Base-by-base conservation (phyloP, 225 moss, liverwort and hornwort species). In the Physcomitrellopsis africana region DNA sequence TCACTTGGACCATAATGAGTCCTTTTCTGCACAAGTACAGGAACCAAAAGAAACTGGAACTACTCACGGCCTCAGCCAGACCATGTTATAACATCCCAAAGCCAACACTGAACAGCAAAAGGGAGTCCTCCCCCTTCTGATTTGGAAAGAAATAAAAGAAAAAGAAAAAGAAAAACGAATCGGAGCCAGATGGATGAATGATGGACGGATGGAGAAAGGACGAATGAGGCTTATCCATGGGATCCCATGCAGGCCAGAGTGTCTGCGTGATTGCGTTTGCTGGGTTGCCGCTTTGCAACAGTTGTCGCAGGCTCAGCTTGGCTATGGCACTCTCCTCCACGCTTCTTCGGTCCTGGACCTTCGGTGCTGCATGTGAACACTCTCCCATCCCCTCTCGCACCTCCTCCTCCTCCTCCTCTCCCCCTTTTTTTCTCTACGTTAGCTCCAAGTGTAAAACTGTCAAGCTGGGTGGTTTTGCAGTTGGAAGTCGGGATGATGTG, bases 271-370 rank as follows among this genome's bases (percentile, higher is more conserved):
- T 37, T 37, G 32, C 3, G 32, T 37, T 24, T 37, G 32, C 32
- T 12, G 61, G 0, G 43, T 7, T 16, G 62, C 49, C 65, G 29
- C 55, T 69, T 46, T 58, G 56, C 58, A 3, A 5, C 1, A 10
- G 44, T 2, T 0, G n/a, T 27, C 20, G 44, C 14, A 64, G 64
- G 64, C 45, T 46, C 67, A 49, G 54, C 37, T 26, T 62, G 73
- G 84, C 72, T 15, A 88, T 88, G 87, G 87, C 87, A 51, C n/a
- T 80, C 61, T 77, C 65, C 12, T 41, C 71, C 27, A 63, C 67
- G 19, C 54, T 79, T 45, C 74, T 82, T 27, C 80, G 84, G 63
- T 58, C 81, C 37, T 72, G 81, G 83, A 80, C 65, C 55, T 68
- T 75, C 47, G 54, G 73, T 63, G 66, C 64, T 61, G 19, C 70